Base-by-base conservation (phyloP, 495 filamentous ascomycete genomes). In the Penicillium ucsense region DNA sequence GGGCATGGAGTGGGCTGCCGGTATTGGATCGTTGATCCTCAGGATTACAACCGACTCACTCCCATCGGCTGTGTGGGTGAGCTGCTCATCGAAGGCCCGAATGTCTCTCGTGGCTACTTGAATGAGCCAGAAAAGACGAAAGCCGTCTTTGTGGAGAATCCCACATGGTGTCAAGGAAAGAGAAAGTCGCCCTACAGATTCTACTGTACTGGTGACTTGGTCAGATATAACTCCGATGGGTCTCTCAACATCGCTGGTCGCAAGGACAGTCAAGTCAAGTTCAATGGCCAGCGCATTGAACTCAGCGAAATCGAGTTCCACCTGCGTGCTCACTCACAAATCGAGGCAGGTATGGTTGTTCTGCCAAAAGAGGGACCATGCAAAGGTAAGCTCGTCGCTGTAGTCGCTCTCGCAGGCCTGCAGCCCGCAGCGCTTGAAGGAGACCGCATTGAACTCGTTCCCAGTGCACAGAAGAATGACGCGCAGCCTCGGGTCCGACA, bases 161-260 rank as follows among this genome's bases (percentile, higher is more conserved):
- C 30, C 5, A 6, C 27, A 7, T 42, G 40, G 40, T 30, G 30
- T n/a, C 8, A 30, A 6, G 40, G 8, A 8, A 10, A 30, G 27
- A n/a, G 32, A 5, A 10, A 9, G 29, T n/a, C 3, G 10, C 33
- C 8, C 39, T 27, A 32, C 39, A 2, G 52, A 53, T 40, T 57
- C 2, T 91, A 91, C 53, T 76, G 83, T 6, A 90, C 86, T 6
- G 86, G 86, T 4, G 86, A 91, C 53, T 62, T 90, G 7, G 86
- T 89, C 10, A 71, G 84, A 2, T 71, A 86, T 27, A 68, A 85
- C 8, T 68, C 84, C 39, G 80, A 89, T 55, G 77, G 72, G 6
- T 78, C 74, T 28, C 81, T 89, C 46, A 73, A 82, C 33, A 89
- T 88, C 51, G 55, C 83, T 5, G 85, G 86, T 0, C 74, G 86